phyloP scores from a whole-genome alignment of 2,329 filamentous ascomycete genomes.

The Canariomyces notabilis region DNA sequence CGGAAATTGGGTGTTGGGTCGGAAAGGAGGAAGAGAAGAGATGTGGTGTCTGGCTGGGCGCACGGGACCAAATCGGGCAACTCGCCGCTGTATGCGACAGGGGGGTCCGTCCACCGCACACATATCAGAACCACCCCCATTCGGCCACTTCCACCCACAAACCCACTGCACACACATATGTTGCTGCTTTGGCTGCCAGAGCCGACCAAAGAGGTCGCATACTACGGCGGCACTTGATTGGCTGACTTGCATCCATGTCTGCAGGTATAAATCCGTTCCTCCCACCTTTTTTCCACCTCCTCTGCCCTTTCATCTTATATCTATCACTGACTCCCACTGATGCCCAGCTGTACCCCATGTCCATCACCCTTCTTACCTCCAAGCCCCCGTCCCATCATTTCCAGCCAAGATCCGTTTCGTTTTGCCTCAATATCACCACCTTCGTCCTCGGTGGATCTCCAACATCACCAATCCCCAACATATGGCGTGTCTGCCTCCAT shows the following conservation, averaged over 20 bases:
- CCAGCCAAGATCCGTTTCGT: conserved; percentile 1
- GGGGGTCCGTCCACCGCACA: neutral
- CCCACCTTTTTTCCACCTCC: conserved; percentile 4
- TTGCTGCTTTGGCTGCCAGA: neutral
- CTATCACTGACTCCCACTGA: neutral
- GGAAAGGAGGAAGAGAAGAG: too few species aligned
- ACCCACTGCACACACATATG: neutral
- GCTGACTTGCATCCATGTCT: neutral
- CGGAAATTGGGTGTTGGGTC: too few species aligned
- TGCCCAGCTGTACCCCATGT: neutral
- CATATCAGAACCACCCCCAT: neutral
- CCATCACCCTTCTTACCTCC: neutral
- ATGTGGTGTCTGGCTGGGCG: too few species aligned
- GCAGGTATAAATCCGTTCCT: conserved; percentile 10
- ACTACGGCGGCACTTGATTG: conserved; percentile 1
- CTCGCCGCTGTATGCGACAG: neutral
- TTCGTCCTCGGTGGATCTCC: neutral
- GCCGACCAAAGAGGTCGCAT: neutral
- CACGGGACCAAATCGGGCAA: neutral
- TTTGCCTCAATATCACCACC: neutral
- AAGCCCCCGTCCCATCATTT: neutral
- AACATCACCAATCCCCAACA: neutral
- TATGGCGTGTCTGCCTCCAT: conserved; percentile 3
- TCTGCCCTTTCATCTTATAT: neutral
- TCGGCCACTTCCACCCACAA: neutral